phyloP scores from a whole-genome alignment of 352 stramenopile species.

The Pythium diclinum region DNA sequence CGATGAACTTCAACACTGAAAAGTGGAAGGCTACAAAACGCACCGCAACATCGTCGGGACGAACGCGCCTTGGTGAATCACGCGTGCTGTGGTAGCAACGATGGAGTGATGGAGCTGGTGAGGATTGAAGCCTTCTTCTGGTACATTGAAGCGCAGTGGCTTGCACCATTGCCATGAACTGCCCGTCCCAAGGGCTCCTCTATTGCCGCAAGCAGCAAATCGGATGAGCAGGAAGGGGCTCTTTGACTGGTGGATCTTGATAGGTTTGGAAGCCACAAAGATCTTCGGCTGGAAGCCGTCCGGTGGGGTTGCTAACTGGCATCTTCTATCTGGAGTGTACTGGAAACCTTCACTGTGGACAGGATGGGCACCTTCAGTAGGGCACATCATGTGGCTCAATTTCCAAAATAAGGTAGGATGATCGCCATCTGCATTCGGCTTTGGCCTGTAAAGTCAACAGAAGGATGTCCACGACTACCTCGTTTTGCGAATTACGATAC shows the following conservation, averaged over 20 bases:
- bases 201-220: no score
- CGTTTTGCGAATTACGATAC: background rate
- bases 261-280: no score
- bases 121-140: no score
- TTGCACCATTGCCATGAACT: no score
- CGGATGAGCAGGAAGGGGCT: no score
- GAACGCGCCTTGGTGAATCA: background rate
- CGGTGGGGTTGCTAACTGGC: no score
- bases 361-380: background rate
- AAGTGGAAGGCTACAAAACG: background rate
- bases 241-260: no score
- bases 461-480: background rate
- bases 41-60: background rate
- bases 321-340: background rate
- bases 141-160: no score
- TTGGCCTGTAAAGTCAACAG: background rate
- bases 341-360: conserved; percentile 10
- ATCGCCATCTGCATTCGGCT: no score
- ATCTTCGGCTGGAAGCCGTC: no score
- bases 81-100: background rate
- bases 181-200: no score
- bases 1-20: conserved; percentile 18
- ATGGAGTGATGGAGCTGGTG: background rate
- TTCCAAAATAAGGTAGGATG: conserved; percentile 18
- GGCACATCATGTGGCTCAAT: background rate